phyloP scores from a whole-genome alignment of 2,329 filamentous ascomycete species.

The Botrytis hyacinthi region DNA sequence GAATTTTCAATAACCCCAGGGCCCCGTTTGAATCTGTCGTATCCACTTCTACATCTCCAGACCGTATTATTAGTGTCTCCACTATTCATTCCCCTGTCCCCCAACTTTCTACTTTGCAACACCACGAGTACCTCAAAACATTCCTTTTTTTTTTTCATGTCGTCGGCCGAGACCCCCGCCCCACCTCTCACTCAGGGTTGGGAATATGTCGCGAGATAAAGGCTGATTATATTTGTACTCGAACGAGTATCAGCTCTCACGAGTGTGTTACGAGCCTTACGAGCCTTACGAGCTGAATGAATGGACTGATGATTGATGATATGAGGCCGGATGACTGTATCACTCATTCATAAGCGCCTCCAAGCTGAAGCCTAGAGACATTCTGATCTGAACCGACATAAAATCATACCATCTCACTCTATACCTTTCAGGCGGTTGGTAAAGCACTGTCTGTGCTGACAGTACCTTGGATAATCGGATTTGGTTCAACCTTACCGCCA shows the following conservation, averaged over 20 bases:
- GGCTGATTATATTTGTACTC: neutral
- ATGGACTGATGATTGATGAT: neutral
- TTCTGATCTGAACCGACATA: neutral
- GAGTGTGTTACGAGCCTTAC: neutral
- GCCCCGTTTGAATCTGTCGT: neutral
- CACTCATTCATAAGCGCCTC: neutral
- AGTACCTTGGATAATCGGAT: neutral
- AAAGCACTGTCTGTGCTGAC: conserved; percentile 1
- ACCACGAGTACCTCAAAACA: neutral
- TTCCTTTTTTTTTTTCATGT: neutral
- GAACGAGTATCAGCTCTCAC: neutral
- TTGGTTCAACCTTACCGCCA: conserved; percentile 10
- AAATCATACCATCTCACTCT: conserved; percentile 3
- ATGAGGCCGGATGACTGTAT: neutral
- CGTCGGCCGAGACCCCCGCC: neutral
- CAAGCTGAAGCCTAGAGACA: neutral
- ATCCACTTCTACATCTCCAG: conserved; percentile 9
- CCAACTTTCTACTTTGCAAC: neutral
- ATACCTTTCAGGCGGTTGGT: neutral
- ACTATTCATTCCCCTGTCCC: neutral
- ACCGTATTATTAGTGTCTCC: neutral
- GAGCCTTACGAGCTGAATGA: neutral
- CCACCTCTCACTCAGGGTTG: neutral
- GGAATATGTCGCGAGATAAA: neutral
- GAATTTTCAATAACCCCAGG: neutral